Base-by-base conservation (phyloP, 1,284 basidiomycete species). In the Microbotryum intermedium region DNA sequence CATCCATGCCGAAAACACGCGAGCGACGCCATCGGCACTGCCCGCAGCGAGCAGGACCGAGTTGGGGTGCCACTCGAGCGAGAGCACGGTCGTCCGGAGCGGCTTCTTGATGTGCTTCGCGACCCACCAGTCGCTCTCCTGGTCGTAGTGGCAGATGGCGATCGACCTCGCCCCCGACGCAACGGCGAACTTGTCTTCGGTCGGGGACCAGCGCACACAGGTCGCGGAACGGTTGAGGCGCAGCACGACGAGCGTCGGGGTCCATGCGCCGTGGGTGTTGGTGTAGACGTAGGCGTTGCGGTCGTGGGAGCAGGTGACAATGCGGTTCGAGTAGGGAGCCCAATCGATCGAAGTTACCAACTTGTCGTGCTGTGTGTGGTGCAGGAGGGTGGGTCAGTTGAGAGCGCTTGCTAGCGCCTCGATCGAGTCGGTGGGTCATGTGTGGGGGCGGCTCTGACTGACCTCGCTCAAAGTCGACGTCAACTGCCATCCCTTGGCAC, bases 61-160 rank as follows among this genome's bases (percentile, higher is more conserved):
- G 79, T 94, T 98, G 45, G 94, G 92, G 74, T 98, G 94, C 94
- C 94, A 94, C 71, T 97, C 94, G 70, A 99, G 78, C 11, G 86
- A 84, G 29, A 97, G 81, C 8, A 99, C 93, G 1, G 95, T 99
- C 16, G 88, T 90, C 66, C 89, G 78, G 62, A 95, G 84, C 16
- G 95, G 95, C 76, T 97, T 97, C 84, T 98, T 98, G 76, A 99
- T 80, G 71, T 91, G 88, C 75, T 91, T 92, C 23, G 93, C 87
- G 3, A 97, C 91, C 95, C 95, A 99, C 95, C 95, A 99, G 75
- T 99, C 90, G 78, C 91, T 94, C 78, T 97, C 92, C 26, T 88
- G 81, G 74, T 97, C 92, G 73, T 94, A 97, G 20, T 88, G 92
- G 74, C 92, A 97, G 53, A 97, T 83, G 11, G 91, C 89, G 70